Percentiles rank a stretch among this genome's conserved stretches.
Evolutionary conservation across 257 asterid species (phyloP).

Genomic region (Solanum tacnaense): DNA sequence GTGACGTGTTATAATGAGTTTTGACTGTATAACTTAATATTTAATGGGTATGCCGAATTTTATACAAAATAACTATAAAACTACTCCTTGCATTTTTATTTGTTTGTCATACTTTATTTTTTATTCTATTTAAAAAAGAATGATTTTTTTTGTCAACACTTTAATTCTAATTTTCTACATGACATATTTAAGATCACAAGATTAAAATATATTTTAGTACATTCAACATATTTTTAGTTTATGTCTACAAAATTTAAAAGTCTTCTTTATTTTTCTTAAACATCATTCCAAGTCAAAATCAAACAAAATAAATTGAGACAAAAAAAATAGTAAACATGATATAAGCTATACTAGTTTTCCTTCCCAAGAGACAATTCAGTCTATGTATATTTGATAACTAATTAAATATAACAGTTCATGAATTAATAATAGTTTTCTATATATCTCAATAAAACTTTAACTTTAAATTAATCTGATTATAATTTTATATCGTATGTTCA

Average conservation of each 20-base stretch:
- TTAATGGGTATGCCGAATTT: not conserved
- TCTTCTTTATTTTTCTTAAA: not conserved
- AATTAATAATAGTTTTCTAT: too few relatives aligned
- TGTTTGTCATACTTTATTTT: not conserved
- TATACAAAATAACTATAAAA: not conserved
- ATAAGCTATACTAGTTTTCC: not conserved
- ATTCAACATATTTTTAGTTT: not conserved
- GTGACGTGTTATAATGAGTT: not conserved
- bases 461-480: too few relatives aligned
- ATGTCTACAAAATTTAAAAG: not conserved
- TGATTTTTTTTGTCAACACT: not conserved
- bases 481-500: too few relatives aligned
- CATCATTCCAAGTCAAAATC: not conserved
- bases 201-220: too few relatives aligned
- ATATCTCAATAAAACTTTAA: too few relatives aligned
- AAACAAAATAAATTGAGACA: not conserved
- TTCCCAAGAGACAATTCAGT: not conserved
- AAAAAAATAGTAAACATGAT: not conserved
- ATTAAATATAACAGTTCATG: not conserved
- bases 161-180: too few relatives aligned
- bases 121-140: too few relatives aligned
- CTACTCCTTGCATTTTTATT: not conserved
- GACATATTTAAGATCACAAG: not conserved
- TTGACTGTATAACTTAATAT: not conserved
- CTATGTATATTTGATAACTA: not conserved